These are phyloP conservation scores for Fonsecaea erecta DNA, from an alignment of 2,329 filamentous ascomycete species.

Conservation along the genomic window DNA sequence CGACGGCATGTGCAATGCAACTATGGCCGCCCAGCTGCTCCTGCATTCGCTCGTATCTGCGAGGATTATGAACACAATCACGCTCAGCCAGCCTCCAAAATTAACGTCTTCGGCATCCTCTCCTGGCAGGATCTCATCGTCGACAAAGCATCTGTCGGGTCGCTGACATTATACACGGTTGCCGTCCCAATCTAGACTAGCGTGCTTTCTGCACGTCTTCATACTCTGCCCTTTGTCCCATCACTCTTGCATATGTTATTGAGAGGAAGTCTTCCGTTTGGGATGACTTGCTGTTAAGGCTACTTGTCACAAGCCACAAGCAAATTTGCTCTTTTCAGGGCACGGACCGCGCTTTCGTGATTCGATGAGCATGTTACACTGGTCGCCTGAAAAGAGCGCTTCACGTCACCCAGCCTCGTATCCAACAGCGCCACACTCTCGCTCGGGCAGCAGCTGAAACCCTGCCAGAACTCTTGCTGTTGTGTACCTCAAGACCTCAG, in stretches of 20 bases:
- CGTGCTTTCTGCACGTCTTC: background rate
- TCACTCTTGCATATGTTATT: background rate
- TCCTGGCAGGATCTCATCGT: background rate
- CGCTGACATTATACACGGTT: background rate
- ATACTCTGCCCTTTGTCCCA: background rate
- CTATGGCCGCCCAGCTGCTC: background rate
- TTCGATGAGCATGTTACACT: background rate
- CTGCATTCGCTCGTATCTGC: background rate
- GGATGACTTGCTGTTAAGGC: background rate
- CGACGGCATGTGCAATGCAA: background rate
- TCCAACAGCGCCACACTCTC: constrained; percentile 10
- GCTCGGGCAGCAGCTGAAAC: constrained; percentile 6
- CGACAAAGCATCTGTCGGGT: background rate
- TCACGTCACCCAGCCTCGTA: constrained; percentile 17
- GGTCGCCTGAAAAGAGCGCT: background rate
- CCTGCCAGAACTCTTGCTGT: background rate
- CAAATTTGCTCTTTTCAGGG: background rate
- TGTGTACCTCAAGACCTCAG: background rate
- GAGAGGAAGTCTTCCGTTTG: background rate
- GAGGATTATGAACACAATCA: background rate
- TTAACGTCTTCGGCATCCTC: background rate
- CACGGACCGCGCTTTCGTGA: background rate
- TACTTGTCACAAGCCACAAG: background rate
- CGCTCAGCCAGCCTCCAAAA: background rate
- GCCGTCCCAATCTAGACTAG: background rate